phyloP scores from a whole-genome alignment of 805 yeast genomes.

The Schwanniomyces vanrijiae region DNA sequence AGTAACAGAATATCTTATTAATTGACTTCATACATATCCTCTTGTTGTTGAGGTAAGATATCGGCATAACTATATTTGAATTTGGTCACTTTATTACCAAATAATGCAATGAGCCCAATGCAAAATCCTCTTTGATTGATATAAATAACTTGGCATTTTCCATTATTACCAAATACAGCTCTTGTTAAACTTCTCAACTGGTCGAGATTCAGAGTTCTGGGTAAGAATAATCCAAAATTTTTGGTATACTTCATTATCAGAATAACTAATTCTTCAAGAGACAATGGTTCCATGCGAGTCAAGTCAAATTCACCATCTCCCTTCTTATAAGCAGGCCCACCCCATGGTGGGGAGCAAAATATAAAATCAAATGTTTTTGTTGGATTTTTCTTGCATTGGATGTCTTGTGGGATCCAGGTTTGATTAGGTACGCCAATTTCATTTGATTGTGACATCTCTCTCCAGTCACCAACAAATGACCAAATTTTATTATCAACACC shows the following conservation, averaged over 20 bases:
- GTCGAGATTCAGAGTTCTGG: conserved; percentile 54
- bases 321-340: conserved; percentile 63
- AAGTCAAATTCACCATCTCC: conserved; percentile 45
- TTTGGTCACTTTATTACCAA: conserved; percentile 42
- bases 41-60: neutral
- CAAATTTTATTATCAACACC: conserved; percentile 52
- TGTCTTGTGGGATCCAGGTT: conserved; percentile 34
- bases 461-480: conserved; percentile 53
- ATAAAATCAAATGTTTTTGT: conserved; percentile 46
- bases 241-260: conserved; percentile 41
- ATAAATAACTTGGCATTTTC: conserved; percentile 47
- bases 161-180: conserved; percentile 43
- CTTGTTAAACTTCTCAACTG: conserved; percentile 52
- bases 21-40: neutral
- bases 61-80: neutral
- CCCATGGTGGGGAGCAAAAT: conserved; percentile 89
- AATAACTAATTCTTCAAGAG: conserved; percentile 43
- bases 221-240: conserved; percentile 62
- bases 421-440: conserved; percentile 13
- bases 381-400: conserved; percentile 14
- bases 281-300: conserved; percentile 45
- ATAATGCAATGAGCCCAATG: conserved; percentile 58
- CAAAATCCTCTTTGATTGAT: conserved; percentile 40
- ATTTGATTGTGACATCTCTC: conserved; percentile 5
- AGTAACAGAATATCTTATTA: too few relatives aligned